Evolutionary conservation across 1,284 basidiomycete species (phyloP), one percentile per base, ranked within the genome.

Genomic region (Marasmius oreades): DNA sequence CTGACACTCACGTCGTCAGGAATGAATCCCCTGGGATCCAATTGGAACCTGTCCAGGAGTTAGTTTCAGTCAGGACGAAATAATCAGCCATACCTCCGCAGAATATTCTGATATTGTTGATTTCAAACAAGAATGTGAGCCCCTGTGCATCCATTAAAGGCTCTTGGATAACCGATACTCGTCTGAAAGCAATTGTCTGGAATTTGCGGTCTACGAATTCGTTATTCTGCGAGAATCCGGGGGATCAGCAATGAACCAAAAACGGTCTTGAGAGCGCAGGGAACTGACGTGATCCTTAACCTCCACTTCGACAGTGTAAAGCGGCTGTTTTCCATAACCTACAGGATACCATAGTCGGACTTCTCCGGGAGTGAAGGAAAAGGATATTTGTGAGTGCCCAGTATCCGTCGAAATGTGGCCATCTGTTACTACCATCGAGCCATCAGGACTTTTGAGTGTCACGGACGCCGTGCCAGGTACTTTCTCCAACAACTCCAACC

Each of bases 11-110:
- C 84, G 81, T 87, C 1, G 93, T 93, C 43, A 95, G 72, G 71
- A 95, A 93, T 3, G 85, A 91, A 68, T 95, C 92, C 0, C 88
- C 89, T 2, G 93, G 93, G 63, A 96, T 95, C 93, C 93, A 96
- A 69, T 95, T 96, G 1, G 90, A 91, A 44, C 91, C 88, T 86
- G 50, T 2, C 51, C 6, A 11, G 14, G 36, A 12, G 22, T 31
- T 53, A 28, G 42, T 39, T 24, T 53, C 36, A 31, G 24, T 45
- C 47, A 14, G 34, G 14, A 39, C 46, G 22, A 24, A 28, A 55
- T 33, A 16, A 42, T 22, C 33, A 37, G 6, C 58, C 75, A 28
- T 58, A 79, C 88, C 93, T 60, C 92, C 94, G 64, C 88, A 89
- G 68, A 96, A 97, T n/a, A 95, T 78, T 45, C 89, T 78, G 59